A percentile compares a stretch with the other conserved stretches of the same genome.
Evolutionary conservation across 331 rosid species (phyloP).

Genomic region (Rhamnella rubrinervis): DNA sequence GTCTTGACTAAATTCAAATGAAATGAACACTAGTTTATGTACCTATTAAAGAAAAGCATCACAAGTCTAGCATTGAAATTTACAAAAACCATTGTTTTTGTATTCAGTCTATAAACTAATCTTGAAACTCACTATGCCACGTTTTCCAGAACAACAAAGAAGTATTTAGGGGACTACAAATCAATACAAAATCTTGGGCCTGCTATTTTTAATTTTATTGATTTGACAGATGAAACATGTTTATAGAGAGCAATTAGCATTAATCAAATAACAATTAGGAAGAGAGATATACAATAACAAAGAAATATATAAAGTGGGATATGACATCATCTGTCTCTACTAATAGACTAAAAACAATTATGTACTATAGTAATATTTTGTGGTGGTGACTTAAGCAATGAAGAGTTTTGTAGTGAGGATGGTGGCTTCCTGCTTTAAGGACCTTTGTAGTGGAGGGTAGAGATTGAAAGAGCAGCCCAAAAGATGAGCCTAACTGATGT

Average conservation of each 20-base stretch:
- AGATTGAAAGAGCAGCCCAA: neutral
- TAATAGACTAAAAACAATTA: conserved; percentile 29
- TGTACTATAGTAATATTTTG: conserved; percentile 8
- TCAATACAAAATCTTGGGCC: conserved; percentile 24
- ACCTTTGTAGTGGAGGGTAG: conserved; percentile 22
- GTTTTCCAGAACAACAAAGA: conserved; percentile 17
- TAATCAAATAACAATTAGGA: neutral
- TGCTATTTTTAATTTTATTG: conserved; percentile 9
- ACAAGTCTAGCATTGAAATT: too few species aligned
- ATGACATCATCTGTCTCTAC: conserved; percentile 42
- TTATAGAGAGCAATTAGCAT: neutral
- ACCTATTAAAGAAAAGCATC: too few species aligned
- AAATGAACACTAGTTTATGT: too few species aligned
- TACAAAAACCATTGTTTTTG: too few species aligned
- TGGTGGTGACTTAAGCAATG: conserved; percentile 30
- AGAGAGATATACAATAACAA: conserved; percentile 31
- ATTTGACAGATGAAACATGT: conserved; percentile 22
- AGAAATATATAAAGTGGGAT: conserved; percentile 46
- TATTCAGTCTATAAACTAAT: too few species aligned
- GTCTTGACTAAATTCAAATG: too few species aligned
- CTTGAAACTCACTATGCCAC: neutral
- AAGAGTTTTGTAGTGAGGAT: conserved; percentile 16
- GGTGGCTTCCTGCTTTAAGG: conserved; percentile 14
- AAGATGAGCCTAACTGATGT: conserved; percentile 36
- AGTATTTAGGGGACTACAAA: conserved; percentile 20